Conservation (phyloP, 768 basidiomycete species). For the Epithele typhae region DNA sequence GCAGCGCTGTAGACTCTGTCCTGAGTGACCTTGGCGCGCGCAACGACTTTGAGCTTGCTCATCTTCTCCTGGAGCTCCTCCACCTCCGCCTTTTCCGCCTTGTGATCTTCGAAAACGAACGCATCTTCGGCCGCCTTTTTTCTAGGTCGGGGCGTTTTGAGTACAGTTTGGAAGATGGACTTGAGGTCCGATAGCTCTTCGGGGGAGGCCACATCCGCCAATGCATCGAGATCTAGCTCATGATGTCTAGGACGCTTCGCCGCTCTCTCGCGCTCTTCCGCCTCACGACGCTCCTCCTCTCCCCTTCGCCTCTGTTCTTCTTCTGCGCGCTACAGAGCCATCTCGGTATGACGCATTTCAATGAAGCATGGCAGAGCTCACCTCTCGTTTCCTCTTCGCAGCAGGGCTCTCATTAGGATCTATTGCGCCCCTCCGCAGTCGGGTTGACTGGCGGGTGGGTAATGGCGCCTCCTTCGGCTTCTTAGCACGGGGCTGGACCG, state of each 20-base stretch:
- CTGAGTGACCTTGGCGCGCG: conserved; percentile 76
- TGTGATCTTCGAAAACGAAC: conserved; percentile 44
- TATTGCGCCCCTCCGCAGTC: conserved; percentile 44
- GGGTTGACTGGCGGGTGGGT: conserved; percentile 64
- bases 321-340: conserved; percentile 39
- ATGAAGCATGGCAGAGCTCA: conserved; percentile 20
- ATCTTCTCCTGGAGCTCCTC: conserved; percentile 52
- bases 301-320: conserved; percentile 47
- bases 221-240: conserved; percentile 54
- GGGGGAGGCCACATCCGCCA: conserved; percentile 46
- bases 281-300: conserved; percentile 57
- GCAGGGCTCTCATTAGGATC: conserved; percentile 64
- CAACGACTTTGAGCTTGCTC: conserved; percentile 55
- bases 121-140: conserved; percentile 44
- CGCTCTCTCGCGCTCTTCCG: conserved; percentile 55
- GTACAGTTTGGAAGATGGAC: conserved; percentile 37
- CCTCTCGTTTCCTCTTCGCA: conserved; percentile 66
- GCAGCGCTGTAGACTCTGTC: conserved; percentile 73
- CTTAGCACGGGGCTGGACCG: conserved; percentile 51
- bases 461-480: conserved; percentile 41
- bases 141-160: conserved; percentile 33
- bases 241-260: conserved; percentile 68
- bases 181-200: conserved; percentile 46
- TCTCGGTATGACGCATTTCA: not conserved
- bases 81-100: conserved; percentile 45